Percentiles rank a stretch among this genome's conserved stretches.
Conservation (phyloP, 768 basidiomycete genomes). For the Psilocybe subaeruginosa region DNA sequence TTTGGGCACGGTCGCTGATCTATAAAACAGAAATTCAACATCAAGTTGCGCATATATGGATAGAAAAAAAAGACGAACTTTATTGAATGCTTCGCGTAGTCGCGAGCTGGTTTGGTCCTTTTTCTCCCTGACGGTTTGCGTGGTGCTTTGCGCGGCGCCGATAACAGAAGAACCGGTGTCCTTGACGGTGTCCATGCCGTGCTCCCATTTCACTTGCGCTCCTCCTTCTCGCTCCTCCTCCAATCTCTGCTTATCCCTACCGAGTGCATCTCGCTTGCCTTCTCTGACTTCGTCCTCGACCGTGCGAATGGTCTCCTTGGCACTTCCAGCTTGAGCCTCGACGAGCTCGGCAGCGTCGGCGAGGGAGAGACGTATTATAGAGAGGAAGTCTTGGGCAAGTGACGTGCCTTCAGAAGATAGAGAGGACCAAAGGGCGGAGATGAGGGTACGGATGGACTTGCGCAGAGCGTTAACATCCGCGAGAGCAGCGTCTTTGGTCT, state of each 20-base stretch:
- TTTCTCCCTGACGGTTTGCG: conserved; percentile 44
- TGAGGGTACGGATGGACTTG: conserved; percentile 48
- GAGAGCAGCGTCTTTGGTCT: conserved; percentile 46
- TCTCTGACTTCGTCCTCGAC: conserved; percentile 62
- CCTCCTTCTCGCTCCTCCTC: conserved; percentile 57
- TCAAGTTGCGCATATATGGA: not conserved
- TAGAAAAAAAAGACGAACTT: conserved; percentile 36
- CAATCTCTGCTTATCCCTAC: conserved; percentile 51
- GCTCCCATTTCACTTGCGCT: conserved; percentile 59
- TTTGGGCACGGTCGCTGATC: conserved; percentile 69
- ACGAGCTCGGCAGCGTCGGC: conserved; percentile 68
- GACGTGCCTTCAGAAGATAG: conserved; percentile 54
- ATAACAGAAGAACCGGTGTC: conserved; percentile 59
- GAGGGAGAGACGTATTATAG: conserved; percentile 63
- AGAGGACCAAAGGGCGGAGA: conserved; percentile 56
- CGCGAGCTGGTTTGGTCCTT: conserved; percentile 45
- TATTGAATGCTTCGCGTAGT: conserved; percentile 54
- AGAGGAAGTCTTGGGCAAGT: conserved; percentile 64
- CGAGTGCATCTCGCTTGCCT: conserved; percentile 61
- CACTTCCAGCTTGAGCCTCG: conserved; percentile 50
- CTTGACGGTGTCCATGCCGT: conserved; percentile 68
- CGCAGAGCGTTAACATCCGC: conserved; percentile 56
- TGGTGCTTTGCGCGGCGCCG: conserved; percentile 49
- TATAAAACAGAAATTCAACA: conserved; percentile 21
- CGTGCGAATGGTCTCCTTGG: conserved; percentile 55